Conservation (phyloP, 148 eudicot genomes). For the Linanthus parryae region DNA sequence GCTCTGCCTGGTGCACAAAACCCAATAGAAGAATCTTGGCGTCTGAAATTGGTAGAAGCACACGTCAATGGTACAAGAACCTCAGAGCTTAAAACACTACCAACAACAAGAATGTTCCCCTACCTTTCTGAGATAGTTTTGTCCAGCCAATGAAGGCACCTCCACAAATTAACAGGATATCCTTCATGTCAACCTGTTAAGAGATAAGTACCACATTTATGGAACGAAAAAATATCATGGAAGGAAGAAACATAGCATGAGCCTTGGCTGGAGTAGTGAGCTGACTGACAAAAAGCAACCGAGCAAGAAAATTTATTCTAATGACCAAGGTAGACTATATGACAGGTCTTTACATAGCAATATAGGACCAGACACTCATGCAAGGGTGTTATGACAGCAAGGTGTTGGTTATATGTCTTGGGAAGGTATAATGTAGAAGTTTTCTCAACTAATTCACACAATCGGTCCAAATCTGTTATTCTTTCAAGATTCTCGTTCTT, state of each 20-base stretch:
- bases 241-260: too few species aligned
- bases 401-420: not conserved
- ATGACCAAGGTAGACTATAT: too few species aligned
- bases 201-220: not conserved
- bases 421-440: not conserved
- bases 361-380: not conserved
- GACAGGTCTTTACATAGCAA: too few species aligned
- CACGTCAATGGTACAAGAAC: not conserved
- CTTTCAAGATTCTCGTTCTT: too few species aligned
- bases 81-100: not conserved
- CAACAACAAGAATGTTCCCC: not conserved
- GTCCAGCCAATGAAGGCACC: slow-evolving; percentile 94
- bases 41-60: slow-evolving; percentile 35
- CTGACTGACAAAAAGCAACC: too few species aligned
- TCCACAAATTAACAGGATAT: slow-evolving; percentile 91
- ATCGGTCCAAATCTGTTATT: not conserved
- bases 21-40: slow-evolving; percentile 90
- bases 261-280: too few species aligned
- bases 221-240: too few species aligned
- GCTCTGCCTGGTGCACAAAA: slow-evolving; percentile 95
- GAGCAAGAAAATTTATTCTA: too few species aligned
- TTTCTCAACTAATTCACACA: not conserved
- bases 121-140: slow-evolving; percentile 97
- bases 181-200: slow-evolving; percentile 88
- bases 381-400: not conserved